phyloP scores from a whole-genome alignment of 352 stramenopile genomes.

The Phytophthora ohioensis region DNA sequence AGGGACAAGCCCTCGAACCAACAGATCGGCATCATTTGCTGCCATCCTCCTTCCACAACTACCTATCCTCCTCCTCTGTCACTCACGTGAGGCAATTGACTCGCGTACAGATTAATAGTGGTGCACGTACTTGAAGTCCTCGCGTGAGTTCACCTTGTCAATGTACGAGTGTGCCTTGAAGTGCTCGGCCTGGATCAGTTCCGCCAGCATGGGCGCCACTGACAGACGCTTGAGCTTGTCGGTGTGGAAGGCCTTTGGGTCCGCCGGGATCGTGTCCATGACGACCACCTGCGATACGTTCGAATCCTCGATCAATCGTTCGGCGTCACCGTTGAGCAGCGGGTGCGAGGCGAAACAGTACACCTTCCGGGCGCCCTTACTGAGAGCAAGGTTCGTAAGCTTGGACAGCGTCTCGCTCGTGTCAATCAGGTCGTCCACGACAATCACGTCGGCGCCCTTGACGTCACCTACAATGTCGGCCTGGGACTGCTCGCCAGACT shows the following conservation, averaged over 20 bases:
- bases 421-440: constrained; percentile 94
- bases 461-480: constrained; percentile 91
- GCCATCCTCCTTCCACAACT: constrained; percentile 29
- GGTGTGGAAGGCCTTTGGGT: constrained; percentile 65
- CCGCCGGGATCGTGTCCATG: constrained; percentile 90
- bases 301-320: constrained; percentile 87
- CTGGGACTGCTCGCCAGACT: constrained; percentile 60
- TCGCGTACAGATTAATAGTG: constrained; percentile 63
- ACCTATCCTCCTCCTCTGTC: constrained; percentile 22
- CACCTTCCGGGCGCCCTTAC: constrained; percentile 87
- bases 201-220: constrained; percentile 88
- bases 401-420: constrained; percentile 85
- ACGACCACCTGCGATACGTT: constrained; percentile 89
- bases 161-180: constrained; percentile 93
- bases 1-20: constrained; percentile 10
- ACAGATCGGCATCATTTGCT: constrained; percentile 27
- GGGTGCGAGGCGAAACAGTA: constrained; percentile 93
- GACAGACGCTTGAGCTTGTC: constrained; percentile 91
- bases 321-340: constrained; percentile 88
- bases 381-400: constrained; percentile 82
- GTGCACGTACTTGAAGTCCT: constrained; percentile 90
- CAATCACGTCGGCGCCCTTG: constrained; percentile 89
- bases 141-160: constrained; percentile 81
- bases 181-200: constrained; percentile 92
- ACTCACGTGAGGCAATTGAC: constrained; percentile 8